Evolutionary conservation across 176 grass and related monocot species (phyloP), one percentile per base, ranked within the genome.

Genomic region (Saccharum spontaneum): DNA sequence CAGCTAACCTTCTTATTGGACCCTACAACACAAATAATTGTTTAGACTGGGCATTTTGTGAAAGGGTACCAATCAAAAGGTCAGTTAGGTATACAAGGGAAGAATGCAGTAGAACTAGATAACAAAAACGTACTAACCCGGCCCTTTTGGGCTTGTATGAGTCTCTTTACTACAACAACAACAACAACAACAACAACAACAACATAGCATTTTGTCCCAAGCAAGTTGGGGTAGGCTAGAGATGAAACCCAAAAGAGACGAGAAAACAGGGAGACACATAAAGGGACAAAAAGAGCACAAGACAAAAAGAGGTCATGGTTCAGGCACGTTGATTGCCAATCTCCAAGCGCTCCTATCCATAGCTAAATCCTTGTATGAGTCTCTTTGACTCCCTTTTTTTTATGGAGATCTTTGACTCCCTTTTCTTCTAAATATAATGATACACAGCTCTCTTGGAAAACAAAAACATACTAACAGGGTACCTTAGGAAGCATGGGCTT

Each of bases 401-500:
- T 43, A 48, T 3, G 12, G 45, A 48, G 45, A 48, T 49, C 14
- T 49, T 49, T 54, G 16, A 20, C 50, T 55, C 18, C 52, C 3
- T n/a, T 59, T 59, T 59, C 18, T 59, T 23, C 22, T 60, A 23
- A 60, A 60, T 23, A 60, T 60, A 60, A 23, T 10, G 8, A 60
- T 23, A 23, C 8, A 4, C 8, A 23, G 8, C 8, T 60, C 57
- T 23, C 22, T n/a, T n/a, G 57, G 57, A 10, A 23, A 23, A 10
- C 2, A 59, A 60, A 13, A 75, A 77, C 16, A 17, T 16, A 22
- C 8, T 30, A 0, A 8, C 54, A 52, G 3, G n/a, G 9, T 41
- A 95, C 96, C 96, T 98, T 98, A 41, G 96, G 96, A 85, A 98
- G 89, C 96, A 98, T 98, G 83, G 96, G 86, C 41, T 95, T 95